Conservation (phyloP, 345 rosid species). For the Salix koriyanagi region DNA sequence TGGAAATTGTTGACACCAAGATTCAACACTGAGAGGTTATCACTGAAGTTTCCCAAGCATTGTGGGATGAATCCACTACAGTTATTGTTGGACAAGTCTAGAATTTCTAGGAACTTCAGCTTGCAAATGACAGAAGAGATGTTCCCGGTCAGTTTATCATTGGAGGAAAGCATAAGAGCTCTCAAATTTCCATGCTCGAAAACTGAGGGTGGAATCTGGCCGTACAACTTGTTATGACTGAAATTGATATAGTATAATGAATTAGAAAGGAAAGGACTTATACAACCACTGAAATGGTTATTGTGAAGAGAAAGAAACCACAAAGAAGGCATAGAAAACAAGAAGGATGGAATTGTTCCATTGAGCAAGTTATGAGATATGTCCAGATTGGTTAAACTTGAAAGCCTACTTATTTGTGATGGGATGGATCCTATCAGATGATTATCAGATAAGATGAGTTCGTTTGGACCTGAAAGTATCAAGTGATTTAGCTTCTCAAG, state of each 20-base stretch:
- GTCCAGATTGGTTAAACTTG: neutral
- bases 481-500: too few species aligned
- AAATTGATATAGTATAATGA: conserved; percentile 14
- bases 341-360: neutral
- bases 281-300: conserved; percentile 17
- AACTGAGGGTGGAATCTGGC: neutral
- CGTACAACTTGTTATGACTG: conserved; percentile 21
- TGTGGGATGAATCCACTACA: too few species aligned
- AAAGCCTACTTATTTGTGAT: neutral
- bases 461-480: too few species aligned
- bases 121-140: too few species aligned
- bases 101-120: too few species aligned
- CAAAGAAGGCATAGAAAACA: neutral
- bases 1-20: too few species aligned
- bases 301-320: neutral
- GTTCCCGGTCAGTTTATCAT: too few species aligned
- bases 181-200: conserved; percentile 29
- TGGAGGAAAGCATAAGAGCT: conserved; percentile 10
- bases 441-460: too few species aligned
- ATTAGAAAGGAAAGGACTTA: neutral
- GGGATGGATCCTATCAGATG: neutral
- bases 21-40: too few species aligned
- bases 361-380: neutral
- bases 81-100: too few species aligned
- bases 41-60: too few species aligned